These are phyloP conservation scores for Acanthamoeba sp. DNA, from an alignment of 208 protist species.

Conservation along the genomic window DNA sequence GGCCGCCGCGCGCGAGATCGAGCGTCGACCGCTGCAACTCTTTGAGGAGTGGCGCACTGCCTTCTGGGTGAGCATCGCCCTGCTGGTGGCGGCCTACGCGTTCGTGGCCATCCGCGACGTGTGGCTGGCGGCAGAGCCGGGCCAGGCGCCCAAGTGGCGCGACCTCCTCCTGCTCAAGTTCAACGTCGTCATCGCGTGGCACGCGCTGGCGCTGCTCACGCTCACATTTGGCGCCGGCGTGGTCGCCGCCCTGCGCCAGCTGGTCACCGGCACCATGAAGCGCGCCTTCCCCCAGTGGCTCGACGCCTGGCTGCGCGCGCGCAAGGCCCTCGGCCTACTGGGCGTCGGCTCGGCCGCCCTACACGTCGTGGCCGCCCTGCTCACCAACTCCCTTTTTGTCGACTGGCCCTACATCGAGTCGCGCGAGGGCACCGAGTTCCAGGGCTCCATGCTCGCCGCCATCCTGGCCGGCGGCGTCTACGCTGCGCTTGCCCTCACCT, in stretches of 20 bases:
- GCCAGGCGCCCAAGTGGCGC: neutral
- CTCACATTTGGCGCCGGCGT: conserved; percentile 54
- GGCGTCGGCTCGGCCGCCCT: conserved; percentile 35
- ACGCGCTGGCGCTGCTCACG: conserved; percentile 35
- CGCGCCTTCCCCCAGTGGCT: conserved; percentile 54
- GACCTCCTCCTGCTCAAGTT: conserved; percentile 72
- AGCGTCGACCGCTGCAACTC: conserved; percentile 41
- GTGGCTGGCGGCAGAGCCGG: neutral
- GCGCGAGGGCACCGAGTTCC: conserved; percentile 31
- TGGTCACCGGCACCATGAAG: conserved; percentile 24
- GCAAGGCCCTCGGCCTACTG: conserved; percentile 58
- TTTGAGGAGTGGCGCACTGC: conserved; percentile 51
- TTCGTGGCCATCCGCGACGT: conserved; percentile 67
- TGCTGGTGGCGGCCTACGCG: neutral
- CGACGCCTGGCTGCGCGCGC: conserved; percentile 58
- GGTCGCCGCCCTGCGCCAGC: conserved; percentile 55
- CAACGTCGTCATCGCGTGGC: conserved; percentile 67
- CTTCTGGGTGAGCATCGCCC: neutral
- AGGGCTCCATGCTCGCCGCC: conserved; percentile 56
- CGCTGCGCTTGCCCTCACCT: conserved; percentile 29
- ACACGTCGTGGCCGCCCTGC: neutral
- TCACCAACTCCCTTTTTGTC: conserved; percentile 38
- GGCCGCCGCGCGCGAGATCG: conserved; percentile 31
- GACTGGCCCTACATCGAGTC: conserved; percentile 55
- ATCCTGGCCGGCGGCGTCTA: conserved; percentile 20